phyloP scores from a whole-genome alignment of 768 basidiomycete genomes.

The Russula ochroleuca region DNA sequence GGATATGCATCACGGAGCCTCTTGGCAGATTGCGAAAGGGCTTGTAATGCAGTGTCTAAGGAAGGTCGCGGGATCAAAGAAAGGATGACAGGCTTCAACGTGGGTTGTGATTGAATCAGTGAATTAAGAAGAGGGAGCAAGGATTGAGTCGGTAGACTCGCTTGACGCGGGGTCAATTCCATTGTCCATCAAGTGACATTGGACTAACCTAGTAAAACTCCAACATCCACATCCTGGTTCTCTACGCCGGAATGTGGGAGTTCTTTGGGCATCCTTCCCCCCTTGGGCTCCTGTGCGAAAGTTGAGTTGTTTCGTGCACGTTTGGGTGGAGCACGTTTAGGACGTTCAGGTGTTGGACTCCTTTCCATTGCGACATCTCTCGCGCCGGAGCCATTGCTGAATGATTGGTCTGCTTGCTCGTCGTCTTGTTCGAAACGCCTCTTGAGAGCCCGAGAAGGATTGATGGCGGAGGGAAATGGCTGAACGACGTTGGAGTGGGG shows the following conservation, averaged over 20 bases:
- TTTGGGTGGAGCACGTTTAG: conserved; percentile 65
- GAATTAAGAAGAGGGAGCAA: conserved; percentile 69
- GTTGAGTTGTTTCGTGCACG: conserved; percentile 48
- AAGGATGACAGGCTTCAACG: conserved; percentile 64
- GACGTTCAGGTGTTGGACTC: conserved; percentile 78
- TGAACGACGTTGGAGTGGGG: conserved; percentile 48
- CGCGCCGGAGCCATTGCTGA: conserved; percentile 27
- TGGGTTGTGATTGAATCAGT: conserved; percentile 61
- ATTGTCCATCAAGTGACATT: conserved; percentile 6
- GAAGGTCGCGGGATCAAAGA: conserved; percentile 83
- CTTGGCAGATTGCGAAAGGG: conserved; percentile 61
- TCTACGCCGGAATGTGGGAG: conserved; percentile 43
- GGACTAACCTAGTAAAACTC: conserved; percentile 68
- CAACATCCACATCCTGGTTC: conserved; percentile 69
- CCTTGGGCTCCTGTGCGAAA: conserved; percentile 33
- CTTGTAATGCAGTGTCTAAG: conserved; percentile 66
- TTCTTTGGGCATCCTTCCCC: conserved; percentile 46
- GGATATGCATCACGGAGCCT: conserved; percentile 80
- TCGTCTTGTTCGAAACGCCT: conserved; percentile 67
- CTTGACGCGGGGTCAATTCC: conserved; percentile 38
- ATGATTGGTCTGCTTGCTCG: conserved; percentile 43
- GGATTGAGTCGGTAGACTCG: conserved; percentile 73
- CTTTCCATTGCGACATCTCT: conserved; percentile 78
- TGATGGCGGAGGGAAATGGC: conserved; percentile 49
- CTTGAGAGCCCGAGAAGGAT: conserved; percentile 50